Evolutionary conservation across 208 protist genomes (phyloP).

Genomic region (Leishmania martiniquensis): DNA sequence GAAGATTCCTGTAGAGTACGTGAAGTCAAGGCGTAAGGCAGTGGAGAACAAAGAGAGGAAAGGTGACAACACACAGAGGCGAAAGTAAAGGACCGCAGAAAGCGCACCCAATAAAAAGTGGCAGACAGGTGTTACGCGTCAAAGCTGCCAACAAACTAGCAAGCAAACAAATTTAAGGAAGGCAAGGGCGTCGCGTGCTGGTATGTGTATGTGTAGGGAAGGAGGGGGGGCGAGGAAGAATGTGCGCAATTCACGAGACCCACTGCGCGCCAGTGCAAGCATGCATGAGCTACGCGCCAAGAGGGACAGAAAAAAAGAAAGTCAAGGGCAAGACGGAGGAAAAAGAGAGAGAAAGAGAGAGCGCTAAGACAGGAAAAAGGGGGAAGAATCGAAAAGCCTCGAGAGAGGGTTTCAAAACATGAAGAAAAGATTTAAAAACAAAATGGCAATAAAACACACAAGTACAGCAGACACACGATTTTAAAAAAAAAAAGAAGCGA

Average conservation of each 20-base stretch:
- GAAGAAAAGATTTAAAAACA: neutral
- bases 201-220: too few relatives aligned
- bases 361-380: neutral
- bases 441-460: neutral
- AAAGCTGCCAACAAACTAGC: neutral
- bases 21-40: neutral
- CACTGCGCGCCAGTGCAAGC: neutral
- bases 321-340: neutral
- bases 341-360: neutral
- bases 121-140: neutral
- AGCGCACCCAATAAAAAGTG: neutral
- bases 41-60: neutral
- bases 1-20: neutral
- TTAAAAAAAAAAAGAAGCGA: constrained; percentile 2
- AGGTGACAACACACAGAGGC: too few relatives aligned
- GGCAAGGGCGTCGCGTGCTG: neutral
- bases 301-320: neutral
- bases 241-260: neutral
- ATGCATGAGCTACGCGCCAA: neutral
- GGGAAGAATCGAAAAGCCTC: neutral
- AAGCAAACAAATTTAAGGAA: neutral
- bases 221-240: too few relatives aligned
- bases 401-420: neutral
- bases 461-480: too few relatives aligned
- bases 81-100: neutral